These are phyloP conservation scores for Phytophthora quininea DNA, from an alignment of 352 stramenopile species.

Conservation along the genomic window DNA sequence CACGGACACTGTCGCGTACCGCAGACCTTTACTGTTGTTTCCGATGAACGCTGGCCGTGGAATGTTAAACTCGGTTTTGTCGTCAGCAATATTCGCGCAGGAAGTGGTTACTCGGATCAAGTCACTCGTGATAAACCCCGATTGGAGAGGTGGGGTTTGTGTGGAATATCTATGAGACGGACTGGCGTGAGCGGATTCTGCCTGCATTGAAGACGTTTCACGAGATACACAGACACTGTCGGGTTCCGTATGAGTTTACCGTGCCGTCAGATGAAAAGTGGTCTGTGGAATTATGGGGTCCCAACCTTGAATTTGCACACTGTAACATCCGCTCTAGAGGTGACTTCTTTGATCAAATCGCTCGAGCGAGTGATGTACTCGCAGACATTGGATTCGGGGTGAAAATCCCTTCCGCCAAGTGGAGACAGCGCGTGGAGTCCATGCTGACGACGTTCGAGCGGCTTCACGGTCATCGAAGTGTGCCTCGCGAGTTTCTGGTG, in stretches of 20 bases:
- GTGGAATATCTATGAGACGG: conserved; percentile 6
- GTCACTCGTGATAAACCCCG: conserved; percentile 3
- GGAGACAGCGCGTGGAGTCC: conserved; percentile 13
- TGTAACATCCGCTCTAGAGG: neutral
- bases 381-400: conserved; percentile 4
- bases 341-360: conserved; percentile 11
- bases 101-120: conserved; percentile 8
- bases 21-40: conserved; percentile 1
- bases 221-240: neutral
- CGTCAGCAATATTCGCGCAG: conserved; percentile 17
- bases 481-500: conserved; percentile 15
- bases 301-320: conserved; percentile 3
- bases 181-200: conserved; percentile 17
- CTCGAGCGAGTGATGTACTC: conserved; percentile 10
- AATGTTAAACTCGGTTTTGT: conserved; percentile 1
- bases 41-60: conserved; percentile 10
- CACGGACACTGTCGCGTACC: no score
- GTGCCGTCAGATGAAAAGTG: conserved; percentile 8
- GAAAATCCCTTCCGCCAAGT: conserved; percentile 9
- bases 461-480: conserved; percentile 17
- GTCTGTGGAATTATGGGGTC: conserved; percentile 6
- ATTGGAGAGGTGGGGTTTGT: conserved; percentile 22
- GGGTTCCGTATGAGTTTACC: conserved; percentile 4
- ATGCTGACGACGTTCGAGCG: conserved; percentile 19
- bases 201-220: conserved; percentile 7